Conservation (phyloP, 1,139 yeast species). For the Yamadazyma triangularis region DNA sequence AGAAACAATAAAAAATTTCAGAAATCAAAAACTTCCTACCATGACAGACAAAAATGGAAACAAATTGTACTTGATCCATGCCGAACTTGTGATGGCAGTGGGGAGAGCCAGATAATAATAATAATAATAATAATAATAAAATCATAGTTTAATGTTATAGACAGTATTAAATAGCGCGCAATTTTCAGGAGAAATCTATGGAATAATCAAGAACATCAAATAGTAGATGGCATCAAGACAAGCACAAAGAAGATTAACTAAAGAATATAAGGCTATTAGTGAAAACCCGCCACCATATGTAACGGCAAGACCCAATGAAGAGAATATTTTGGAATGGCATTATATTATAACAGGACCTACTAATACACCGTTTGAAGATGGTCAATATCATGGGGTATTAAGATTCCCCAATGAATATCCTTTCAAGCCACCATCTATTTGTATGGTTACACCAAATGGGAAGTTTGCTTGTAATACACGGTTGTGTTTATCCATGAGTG, state of each 20-base stretch:
- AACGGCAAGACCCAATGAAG: constrained; percentile 76
- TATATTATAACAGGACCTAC: constrained; percentile 84
- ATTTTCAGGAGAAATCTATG: too few species aligned
- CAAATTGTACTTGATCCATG: constrained; percentile 14
- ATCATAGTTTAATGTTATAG: too few species aligned
- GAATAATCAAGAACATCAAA: too few species aligned
- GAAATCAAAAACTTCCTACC: constrained; percentile 14
- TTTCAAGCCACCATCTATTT: constrained; percentile 85
- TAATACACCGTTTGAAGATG: constrained; percentile 76
- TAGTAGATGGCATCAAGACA: constrained; percentile 6
- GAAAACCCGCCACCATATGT: constrained; percentile 80
- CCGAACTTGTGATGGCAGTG: constrained; percentile 22
- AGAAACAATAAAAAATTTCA: constrained; percentile 11
- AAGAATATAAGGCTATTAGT: constrained; percentile 72
- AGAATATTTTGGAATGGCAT: constrained; percentile 74
- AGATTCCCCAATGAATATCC: constrained; percentile 87
- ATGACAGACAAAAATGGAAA: constrained; percentile 9
- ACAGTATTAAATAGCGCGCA: too few species aligned
- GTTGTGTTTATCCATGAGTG: constrained; percentile 84
- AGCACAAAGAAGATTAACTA: constrained; percentile 53
- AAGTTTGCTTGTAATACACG: constrained; percentile 75
- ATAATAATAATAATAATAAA: too few species aligned
- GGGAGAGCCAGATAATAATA: constrained; percentile 11
- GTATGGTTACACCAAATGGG: constrained; percentile 85
- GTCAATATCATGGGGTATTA: constrained; percentile 89